Conservation (phyloP, 73 alveolate genomes). For the Blepharisma stoltei region DNA sequence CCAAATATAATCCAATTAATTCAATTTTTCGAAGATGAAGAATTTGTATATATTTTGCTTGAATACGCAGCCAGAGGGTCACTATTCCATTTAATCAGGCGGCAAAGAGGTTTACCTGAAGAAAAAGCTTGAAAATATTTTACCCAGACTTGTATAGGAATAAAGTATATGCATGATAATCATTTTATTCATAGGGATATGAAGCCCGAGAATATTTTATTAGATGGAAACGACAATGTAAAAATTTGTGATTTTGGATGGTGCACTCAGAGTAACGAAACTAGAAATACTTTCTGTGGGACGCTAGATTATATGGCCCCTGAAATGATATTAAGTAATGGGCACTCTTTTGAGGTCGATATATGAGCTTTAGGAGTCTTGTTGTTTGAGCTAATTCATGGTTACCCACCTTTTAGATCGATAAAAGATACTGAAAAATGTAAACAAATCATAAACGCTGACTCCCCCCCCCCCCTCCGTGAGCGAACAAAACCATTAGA, state of each 20-base stretch:
- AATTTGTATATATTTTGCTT: conserved; percentile 60
- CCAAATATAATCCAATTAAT: conserved; percentile 66
- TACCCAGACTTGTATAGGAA: conserved; percentile 56
- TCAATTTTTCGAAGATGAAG: conserved; percentile 42
- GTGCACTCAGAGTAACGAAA: conserved; percentile 62
- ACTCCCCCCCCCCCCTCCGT: too few relatives aligned
- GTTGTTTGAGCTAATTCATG: conserved; percentile 88
- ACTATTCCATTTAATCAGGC: conserved; percentile 56
- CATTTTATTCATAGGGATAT: conserved; percentile 68
- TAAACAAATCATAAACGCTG: background rate
- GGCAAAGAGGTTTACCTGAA: conserved; percentile 55
- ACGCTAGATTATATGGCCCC: conserved; percentile 97
- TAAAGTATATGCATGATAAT: conserved; percentile 56
- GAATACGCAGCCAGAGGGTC: conserved; percentile 83
- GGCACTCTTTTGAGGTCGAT: conserved; percentile 78
- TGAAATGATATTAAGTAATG: conserved; percentile 72
- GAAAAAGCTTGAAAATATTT: conserved; percentile 64
- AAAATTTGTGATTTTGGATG: conserved; percentile 96
- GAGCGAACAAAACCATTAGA: too few relatives aligned
- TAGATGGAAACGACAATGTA: conserved; percentile 60
- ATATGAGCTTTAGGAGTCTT: conserved; percentile 91
- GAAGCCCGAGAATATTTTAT: conserved; percentile 87
- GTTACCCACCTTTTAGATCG: conserved; percentile 75
- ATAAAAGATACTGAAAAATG: conserved; percentile 11
- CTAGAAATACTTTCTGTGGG: conserved; percentile 90